Percentiles rank a stretch among this genome's conserved stretches.
phyloP scores from a whole-genome alignment of 305 asterid species.

The Ajuga reptans region DNA sequence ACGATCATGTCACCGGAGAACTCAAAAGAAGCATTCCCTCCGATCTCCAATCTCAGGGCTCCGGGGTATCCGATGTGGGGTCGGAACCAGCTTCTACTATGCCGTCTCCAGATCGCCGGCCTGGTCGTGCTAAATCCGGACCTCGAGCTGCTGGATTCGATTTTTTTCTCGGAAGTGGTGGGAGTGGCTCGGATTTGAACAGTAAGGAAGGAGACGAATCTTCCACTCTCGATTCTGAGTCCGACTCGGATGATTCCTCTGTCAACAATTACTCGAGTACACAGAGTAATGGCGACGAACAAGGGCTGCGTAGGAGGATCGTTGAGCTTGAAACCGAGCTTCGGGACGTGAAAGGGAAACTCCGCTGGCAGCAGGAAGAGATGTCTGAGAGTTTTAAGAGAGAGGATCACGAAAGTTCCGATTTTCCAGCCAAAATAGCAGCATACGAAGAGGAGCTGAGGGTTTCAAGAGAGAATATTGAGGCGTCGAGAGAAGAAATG shows the following conservation, averaged over 20 bases:
- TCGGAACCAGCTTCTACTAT: constrained; percentile 51
- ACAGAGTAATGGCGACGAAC: constrained; percentile 43
- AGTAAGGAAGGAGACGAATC: constrained; percentile 80
- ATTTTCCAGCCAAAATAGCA: constrained; percentile 28
- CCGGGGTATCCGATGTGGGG: constrained; percentile 64
- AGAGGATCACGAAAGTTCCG: constrained; percentile 23
- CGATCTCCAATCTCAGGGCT: constrained; percentile 86
- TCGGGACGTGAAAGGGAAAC: constrained; percentile 46
- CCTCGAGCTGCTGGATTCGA: constrained; percentile 91
- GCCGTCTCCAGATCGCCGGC: constrained; percentile 47
- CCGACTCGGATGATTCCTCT: constrained; percentile 82
- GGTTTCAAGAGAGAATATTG: constrained; percentile 37
- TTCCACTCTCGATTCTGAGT: constrained; percentile 68
- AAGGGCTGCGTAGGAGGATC: constrained; percentile 43
- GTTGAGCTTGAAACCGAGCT: constrained; percentile 55
- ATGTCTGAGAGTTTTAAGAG: constrained; percentile 20
- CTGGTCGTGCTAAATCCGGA: constrained; percentile 47
- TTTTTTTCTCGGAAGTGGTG: constrained; percentile 50
- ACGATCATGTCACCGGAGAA: constrained; percentile 76
- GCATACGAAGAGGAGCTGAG: constrained; percentile 50
- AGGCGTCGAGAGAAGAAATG: constrained; percentile 43
- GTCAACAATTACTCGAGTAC: constrained; percentile 50
- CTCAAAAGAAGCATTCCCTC: constrained; percentile 61
- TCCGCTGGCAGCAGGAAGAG: constrained; percentile 30
- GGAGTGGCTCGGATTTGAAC: constrained; percentile 47